Base-by-base conservation (phyloP, 2,329 filamentous ascomycete genomes). In the Ophiostoma sp. region DNA sequence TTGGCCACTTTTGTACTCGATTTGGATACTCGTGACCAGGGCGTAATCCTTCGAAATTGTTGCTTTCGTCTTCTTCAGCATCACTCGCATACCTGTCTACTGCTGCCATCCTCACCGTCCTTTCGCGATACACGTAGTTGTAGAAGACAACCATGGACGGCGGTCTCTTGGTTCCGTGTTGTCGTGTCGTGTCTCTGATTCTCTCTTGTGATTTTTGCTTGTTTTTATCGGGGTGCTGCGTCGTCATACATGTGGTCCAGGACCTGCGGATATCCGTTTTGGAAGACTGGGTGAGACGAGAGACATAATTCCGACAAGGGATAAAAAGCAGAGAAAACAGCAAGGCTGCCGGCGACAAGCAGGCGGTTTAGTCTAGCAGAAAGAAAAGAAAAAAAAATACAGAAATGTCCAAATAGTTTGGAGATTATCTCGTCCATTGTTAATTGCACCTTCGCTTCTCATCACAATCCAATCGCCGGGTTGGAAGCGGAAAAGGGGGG, bases 121-220 rank as follows among this genome's bases (percentile, higher is more conserved):
- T 36, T 33, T 69, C 28, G 11, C 19, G 11, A 36, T 17, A 17
- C 19, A 28, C 12, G n/a, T 64, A 19, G n/a, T 9, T 28, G 15
- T 19, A 12, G 15, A 36, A 25, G 36, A 9, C 25, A 42, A 68
- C 63, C 64, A 68, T 31, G 28, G 64, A 39, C 8, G 4, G 6
- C 7, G 28, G 2, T 22, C 8, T 50, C 19, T 25, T 52, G 66
- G 66, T 69, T 50, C 66, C 64, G 64, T 33, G 39, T 48, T 19
- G 64, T 50, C 64, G 45, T 68, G 64, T 68, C 28, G 25, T 69
- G 42, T 69, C 45, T 69, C 42, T 48, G 15, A 48, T 68, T n/a
- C 42, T 33, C 11, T 28, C 5, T 33, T 5, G 11, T 17, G 31
- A 8, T 19, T 42, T 52, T 28, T 19, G 48, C 6, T 48, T 50